These are phyloP conservation scores for Gossypium herbaceum DNA, from an alignment of 345 rosid species.

Conservation along the genomic window DNA sequence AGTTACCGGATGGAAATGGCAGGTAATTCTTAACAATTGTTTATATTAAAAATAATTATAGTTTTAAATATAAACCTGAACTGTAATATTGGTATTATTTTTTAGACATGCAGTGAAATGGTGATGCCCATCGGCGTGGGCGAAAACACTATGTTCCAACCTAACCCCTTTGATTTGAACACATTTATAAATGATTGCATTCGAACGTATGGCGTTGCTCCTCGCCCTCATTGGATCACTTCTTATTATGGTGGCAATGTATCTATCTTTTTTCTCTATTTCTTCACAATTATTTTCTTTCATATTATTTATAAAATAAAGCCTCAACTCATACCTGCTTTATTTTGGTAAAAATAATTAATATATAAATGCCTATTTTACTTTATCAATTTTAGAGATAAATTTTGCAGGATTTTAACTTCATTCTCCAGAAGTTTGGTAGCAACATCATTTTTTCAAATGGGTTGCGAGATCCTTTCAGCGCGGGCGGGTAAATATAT, in stretches of 20 bases:
- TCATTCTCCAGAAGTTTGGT: conserved; percentile 33
- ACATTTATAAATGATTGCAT: conserved; percentile 13
- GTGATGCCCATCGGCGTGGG: conserved; percentile 26
- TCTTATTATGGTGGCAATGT: conserved; percentile 51
- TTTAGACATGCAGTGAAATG: no score
- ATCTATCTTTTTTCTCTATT: not conserved
- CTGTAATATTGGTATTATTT: no score
- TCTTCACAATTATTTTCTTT: not conserved
- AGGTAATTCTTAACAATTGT: no score
- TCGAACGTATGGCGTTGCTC: conserved; percentile 18
- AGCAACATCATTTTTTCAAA: conserved; percentile 45
- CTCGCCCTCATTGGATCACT: conserved; percentile 53
- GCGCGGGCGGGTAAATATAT: conserved; percentile 37
- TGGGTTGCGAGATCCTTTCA: conserved; percentile 41
- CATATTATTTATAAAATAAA: no score
- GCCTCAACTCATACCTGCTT: no score
- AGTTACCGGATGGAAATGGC: no score
- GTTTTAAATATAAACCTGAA: no score
- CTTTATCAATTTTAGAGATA: not conserved
- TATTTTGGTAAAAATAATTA: no score
- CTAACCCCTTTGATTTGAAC: conserved; percentile 22
- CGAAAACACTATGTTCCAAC: conserved; percentile 37
- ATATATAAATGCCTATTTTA: no score
- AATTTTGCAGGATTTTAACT: conserved; percentile 30
- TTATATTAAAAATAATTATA: no score